A percentile compares a stretch with the other conserved stretches of the same genome.
Evolutionary conservation across 768 basidiomycete genomes (phyloP).

Genomic region (Trametes sanguinea): DNA sequence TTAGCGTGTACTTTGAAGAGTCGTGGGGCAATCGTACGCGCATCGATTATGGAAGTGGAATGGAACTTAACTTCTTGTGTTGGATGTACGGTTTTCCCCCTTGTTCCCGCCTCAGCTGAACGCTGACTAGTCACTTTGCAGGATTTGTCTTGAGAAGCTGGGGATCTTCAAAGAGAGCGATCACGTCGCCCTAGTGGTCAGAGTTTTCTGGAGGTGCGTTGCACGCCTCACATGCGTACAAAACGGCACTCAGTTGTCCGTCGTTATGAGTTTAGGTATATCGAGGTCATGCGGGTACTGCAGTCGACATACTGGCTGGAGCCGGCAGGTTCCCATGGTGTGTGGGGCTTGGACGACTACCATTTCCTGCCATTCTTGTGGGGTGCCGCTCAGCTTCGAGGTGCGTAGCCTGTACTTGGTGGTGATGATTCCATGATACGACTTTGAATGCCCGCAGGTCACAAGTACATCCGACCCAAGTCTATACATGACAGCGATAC

Average conservation of each 20-base stretch:
- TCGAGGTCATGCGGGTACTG: constrained; percentile 78
- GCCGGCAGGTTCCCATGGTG: constrained; percentile 98
- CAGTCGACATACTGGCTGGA: constrained; percentile 98
- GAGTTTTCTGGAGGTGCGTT: constrained; percentile 84
- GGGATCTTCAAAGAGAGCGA: constrained; percentile 65
- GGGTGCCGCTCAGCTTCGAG: constrained; percentile 77
- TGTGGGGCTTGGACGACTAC: constrained; percentile 97
- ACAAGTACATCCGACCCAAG: constrained; percentile 89
- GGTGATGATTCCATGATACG: no score
- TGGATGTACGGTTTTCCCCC: constrained; percentile 70
- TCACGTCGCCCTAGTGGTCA: constrained; percentile 72
- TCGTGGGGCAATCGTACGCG: constrained; percentile 90
- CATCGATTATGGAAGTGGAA: constrained; percentile 99
- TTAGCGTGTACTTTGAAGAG: constrained; percentile 81
- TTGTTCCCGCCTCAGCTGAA: not conserved
- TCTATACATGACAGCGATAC: constrained; percentile 91
- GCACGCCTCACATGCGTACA: no score
- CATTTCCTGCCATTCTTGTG: constrained; percentile 93
- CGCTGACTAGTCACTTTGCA: constrained; percentile 33
- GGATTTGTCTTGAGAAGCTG: constrained; percentile 78
- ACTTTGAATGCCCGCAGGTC: constrained; percentile 46
- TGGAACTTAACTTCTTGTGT: constrained; percentile 97
- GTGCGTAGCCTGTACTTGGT: constrained; percentile 30
- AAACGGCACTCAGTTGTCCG: no score
- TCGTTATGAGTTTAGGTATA: no score